Evolutionary conservation across 1,284 basidiomycete species (phyloP).

Genomic region (Melampsora larici-populina): DNA sequence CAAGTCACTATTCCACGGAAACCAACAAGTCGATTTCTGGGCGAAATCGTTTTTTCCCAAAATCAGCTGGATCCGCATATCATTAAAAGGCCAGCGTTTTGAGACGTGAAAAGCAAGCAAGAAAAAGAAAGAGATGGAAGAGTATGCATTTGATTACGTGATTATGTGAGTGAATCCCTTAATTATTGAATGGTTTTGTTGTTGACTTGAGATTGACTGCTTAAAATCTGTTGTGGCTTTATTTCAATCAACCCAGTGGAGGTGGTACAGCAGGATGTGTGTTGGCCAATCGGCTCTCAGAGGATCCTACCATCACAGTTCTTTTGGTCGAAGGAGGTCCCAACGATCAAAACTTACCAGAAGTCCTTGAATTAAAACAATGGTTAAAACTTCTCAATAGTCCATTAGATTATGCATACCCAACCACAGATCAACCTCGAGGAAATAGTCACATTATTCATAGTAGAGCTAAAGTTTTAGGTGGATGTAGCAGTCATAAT

Average conservation of each 20-base stretch:
- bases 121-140: no score
- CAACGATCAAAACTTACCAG: conserved; percentile 47
- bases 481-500: conserved; percentile 55
- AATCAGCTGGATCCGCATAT: no score
- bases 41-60: no score
- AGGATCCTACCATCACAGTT: conserved; percentile 51
- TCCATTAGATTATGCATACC: conserved; percentile 54
- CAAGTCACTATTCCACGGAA: no score
- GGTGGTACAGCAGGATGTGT: conserved; percentile 53
- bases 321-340: conserved; percentile 55
- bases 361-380: conserved; percentile 52
- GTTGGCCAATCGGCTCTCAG: conserved; percentile 53
- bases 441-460: conserved; percentile 55
- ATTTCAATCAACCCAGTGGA: conserved; percentile 8
- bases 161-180: no score
- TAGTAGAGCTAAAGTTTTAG: conserved; percentile 52
- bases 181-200: no score
- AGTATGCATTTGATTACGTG: no score
- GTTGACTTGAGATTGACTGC: no score
- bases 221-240: not conserved
- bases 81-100: no score
- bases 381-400: conserved; percentile 54
- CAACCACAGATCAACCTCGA: conserved; percentile 51
- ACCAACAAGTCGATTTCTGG: no score
- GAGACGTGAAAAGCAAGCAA: no score